Evolutionary conservation across 2,329 filamentous ascomycete species (phyloP).

Genomic region (Salinomyces thailandicus): DNA sequence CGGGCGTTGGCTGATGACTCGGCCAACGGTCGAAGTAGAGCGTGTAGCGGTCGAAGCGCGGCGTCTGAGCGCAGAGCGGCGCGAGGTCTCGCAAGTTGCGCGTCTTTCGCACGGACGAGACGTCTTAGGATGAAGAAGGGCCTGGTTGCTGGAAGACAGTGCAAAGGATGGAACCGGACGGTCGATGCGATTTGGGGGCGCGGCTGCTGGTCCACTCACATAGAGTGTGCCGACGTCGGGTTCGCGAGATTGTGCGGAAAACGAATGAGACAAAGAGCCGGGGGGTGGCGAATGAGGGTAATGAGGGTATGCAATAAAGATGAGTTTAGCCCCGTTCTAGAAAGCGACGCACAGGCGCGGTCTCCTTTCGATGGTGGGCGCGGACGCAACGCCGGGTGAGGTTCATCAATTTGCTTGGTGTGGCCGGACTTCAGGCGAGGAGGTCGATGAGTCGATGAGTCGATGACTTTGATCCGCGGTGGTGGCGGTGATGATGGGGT

Average conservation of each 20-base stretch:
- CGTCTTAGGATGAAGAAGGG: neutral
- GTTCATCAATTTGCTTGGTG: neutral
- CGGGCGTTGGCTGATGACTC: conserved; percentile 10
- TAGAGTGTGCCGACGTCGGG: conserved; percentile 5
- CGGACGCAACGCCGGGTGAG: neutral
- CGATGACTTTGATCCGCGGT: neutral
- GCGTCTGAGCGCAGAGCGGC: too few relatives aligned
- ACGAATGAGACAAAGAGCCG: conserved; percentile 8
- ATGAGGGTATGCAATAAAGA: conserved; percentile 8
- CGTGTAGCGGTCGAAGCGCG: too few relatives aligned
- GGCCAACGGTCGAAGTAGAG: neutral
- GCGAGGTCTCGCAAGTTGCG: too few relatives aligned
- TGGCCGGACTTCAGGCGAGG: neutral
- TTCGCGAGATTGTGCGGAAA: conserved; percentile 10
- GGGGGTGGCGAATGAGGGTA: conserved; percentile 10
- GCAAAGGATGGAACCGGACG: neutral
- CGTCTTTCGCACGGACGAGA: neutral
- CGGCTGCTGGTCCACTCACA: conserved; percentile 5
- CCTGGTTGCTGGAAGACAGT: neutral
- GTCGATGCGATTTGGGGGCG: neutral
- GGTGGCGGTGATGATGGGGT: neutral
- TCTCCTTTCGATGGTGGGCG: neutral
- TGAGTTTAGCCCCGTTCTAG: conserved; percentile 7
- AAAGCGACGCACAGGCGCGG: conserved; percentile 9
- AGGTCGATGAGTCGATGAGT: neutral